These are phyloP conservation scores for Jatropha multifida DNA, from an alignment of 441 rosid genomes.

Conservation along the genomic window DNA sequence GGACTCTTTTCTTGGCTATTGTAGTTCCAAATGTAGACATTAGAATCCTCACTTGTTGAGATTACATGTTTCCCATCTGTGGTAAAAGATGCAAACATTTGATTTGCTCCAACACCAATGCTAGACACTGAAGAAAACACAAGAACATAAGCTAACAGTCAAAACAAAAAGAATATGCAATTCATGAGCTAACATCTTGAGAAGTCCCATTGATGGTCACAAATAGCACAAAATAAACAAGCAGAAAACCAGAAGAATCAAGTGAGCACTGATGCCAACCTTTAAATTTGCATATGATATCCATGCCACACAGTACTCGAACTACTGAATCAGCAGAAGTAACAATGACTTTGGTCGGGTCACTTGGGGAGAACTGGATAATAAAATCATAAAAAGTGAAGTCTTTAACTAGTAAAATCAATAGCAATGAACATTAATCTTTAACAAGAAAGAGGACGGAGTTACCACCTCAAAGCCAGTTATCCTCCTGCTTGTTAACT, in stretches of 20 bases:
- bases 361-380: slow-evolving; percentile 68
- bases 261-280: slow-evolving; percentile 40
- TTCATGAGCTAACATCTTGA: neutral
- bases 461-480: slow-evolving; percentile 75
- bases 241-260: neutral
- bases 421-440: neutral
- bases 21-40: slow-evolving; percentile 77
- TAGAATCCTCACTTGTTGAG: slow-evolving; percentile 76
- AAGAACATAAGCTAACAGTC: neutral
- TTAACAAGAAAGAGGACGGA: slow-evolving; percentile 13
- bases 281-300: slow-evolving; percentile 71
- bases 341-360: slow-evolving; percentile 78
- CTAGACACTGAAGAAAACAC: slow-evolving; percentile 35
- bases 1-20: slow-evolving; percentile 32
- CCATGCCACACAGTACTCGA: slow-evolving; percentile 65
- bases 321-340: slow-evolving; percentile 89
- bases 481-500: slow-evolving; percentile 69
- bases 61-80: slow-evolving; percentile 76
- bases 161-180: neutral
- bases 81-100: slow-evolving; percentile 67
- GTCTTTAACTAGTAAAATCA: slow-evolving; percentile 11
- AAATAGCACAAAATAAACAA: neutral
- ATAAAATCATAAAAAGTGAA: slow-evolving; percentile 15
- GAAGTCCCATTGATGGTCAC: too few relatives aligned
- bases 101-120: slow-evolving; percentile 57